Evolutionary conservation across 208 protist species (phyloP).

Genomic region (Entamoeba invadens): DNA sequence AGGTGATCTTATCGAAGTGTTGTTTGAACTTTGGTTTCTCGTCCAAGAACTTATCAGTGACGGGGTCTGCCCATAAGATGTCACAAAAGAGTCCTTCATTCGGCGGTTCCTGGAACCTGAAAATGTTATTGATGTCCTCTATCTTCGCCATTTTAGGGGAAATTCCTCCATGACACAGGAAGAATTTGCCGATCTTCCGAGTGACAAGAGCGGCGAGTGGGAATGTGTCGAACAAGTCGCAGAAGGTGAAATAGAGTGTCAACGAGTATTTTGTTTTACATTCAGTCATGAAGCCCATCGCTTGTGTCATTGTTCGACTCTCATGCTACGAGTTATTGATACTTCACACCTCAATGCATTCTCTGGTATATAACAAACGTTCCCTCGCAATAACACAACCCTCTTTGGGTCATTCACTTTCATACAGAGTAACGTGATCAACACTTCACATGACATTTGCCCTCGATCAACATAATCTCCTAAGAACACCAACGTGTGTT

Average conservation of each 20-base stretch:
- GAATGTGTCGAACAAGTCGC: slow-evolving; percentile 15
- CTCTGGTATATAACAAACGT: too few relatives aligned
- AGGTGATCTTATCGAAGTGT: not conserved
- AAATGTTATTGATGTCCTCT: slow-evolving; percentile 8
- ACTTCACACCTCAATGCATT: too few relatives aligned
- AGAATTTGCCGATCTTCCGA: not conserved
- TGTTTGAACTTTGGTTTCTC: not conserved
- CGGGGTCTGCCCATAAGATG: slow-evolving; percentile 22
- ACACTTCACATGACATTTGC: slow-evolving; percentile 75
- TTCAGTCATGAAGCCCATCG: slow-evolving; percentile 21
- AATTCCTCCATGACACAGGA: slow-evolving; percentile 25
- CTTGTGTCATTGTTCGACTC: slow-evolving; percentile 7
- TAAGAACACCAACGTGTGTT: slow-evolving; percentile 18
- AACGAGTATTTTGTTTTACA: slow-evolving; percentile 17
- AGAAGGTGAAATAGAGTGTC: not conserved
- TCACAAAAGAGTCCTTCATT: slow-evolving; percentile 17
- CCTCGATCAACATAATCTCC: slow-evolving; percentile 27
- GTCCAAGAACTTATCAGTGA: slow-evolving; percentile 17
- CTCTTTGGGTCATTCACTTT: slow-evolving; percentile 46
- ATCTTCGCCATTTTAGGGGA: not conserved
- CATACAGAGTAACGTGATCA: slow-evolving; percentile 73
- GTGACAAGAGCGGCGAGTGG: slow-evolving; percentile 11
- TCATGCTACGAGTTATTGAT: too few relatives aligned
- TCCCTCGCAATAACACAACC: slow-evolving; percentile 16
- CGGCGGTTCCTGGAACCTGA: slow-evolving; percentile 7